A percentile compares a stretch with the other conserved stretches of the same genome.
Conservation (phyloP, 2,329 filamentous ascomycete genomes). For the Monosporascus sp. region DNA sequence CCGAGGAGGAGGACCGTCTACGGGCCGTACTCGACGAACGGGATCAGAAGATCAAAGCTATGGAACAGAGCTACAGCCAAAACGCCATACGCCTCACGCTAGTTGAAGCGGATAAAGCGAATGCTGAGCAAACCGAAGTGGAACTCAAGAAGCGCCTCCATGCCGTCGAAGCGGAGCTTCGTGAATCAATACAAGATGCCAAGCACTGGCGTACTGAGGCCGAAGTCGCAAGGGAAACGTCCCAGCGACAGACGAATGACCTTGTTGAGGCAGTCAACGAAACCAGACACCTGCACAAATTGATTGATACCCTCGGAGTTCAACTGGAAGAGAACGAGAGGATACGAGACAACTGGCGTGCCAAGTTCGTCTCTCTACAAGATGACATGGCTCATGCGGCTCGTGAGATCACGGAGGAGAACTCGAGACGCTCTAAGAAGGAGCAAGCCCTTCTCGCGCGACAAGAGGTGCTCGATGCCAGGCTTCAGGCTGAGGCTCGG, state of each 20-base stretch:
- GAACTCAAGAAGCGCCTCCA: conserved; percentile 53
- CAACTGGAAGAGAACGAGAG: conserved; percentile 84
- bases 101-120: conserved; percentile 61
- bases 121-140: conserved; percentile 45
- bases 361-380: conserved; percentile 79
- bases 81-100: conserved; percentile 57
- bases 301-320: conserved; percentile 65
- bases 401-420: conserved; percentile 76
- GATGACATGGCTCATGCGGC: conserved; percentile 78
- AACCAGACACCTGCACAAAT: conserved; percentile 69
- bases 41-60: conserved; percentile 57
- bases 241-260: conserved; percentile 44
- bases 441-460: conserved; percentile 74
- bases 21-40: conserved; percentile 63
- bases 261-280: conserved; percentile 44
- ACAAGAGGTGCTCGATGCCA: conserved; percentile 72
- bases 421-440: conserved; percentile 69
- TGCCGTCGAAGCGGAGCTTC: conserved; percentile 48
- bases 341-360: conserved; percentile 76
- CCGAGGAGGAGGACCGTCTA: conserved; percentile 68
- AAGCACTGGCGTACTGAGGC: conserved; percentile 57
- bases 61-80: conserved; percentile 52
- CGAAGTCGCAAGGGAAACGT: conserved; percentile 50
- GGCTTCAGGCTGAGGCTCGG: conserved; percentile 68
- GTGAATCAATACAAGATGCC: conserved; percentile 49